A percentile compares a stretch with the other conserved stretches of the same genome.
phyloP scores from a whole-genome alignment of 768 basidiomycete genomes.

The Wakefieldia striispora region DNA sequence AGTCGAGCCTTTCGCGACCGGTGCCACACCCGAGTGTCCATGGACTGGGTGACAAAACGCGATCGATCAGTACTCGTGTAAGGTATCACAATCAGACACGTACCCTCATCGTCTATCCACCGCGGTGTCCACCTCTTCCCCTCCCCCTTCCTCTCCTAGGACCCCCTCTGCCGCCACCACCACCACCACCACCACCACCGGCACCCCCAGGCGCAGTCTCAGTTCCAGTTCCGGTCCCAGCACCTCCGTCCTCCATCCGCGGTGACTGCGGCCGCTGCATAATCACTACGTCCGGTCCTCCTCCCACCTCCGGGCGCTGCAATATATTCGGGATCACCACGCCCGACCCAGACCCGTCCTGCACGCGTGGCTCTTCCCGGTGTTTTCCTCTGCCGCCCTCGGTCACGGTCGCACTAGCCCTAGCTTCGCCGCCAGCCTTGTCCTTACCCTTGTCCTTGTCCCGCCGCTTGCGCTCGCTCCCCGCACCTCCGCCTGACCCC shows the following conservation, averaged over 20 bases:
- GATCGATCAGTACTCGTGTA: neutral
- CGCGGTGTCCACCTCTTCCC: constrained; percentile 32
- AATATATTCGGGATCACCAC: constrained; percentile 20
- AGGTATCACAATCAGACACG: neutral
- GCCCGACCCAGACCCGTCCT: neutral
- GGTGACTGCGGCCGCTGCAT: constrained; percentile 13
- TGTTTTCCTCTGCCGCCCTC: constrained; percentile 12
- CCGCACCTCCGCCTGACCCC: constrained; percentile 4
- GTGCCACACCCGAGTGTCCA: no score
- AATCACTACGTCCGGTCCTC: constrained; percentile 4
- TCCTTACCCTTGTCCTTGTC: constrained; percentile 24
- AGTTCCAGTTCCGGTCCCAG: neutral
- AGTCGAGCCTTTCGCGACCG: no score
- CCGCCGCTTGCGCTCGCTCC: constrained; percentile 34
- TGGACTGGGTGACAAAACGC: no score
- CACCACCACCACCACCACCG: constrained; percentile 6
- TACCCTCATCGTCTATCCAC: constrained; percentile 16
- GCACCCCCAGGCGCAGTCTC: neutral
- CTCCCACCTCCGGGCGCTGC: constrained; percentile 23
- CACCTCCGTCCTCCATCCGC: neutral
- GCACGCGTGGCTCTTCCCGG: constrained; percentile 6
- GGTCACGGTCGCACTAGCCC: neutral
- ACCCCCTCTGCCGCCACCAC: constrained; percentile 22
- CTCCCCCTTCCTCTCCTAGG: constrained; percentile 29
- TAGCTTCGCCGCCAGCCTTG: constrained; percentile 14